Evolutionary conservation across 1,284 basidiomycete species (phyloP).

Genomic region (Ustilago esculenta): DNA sequence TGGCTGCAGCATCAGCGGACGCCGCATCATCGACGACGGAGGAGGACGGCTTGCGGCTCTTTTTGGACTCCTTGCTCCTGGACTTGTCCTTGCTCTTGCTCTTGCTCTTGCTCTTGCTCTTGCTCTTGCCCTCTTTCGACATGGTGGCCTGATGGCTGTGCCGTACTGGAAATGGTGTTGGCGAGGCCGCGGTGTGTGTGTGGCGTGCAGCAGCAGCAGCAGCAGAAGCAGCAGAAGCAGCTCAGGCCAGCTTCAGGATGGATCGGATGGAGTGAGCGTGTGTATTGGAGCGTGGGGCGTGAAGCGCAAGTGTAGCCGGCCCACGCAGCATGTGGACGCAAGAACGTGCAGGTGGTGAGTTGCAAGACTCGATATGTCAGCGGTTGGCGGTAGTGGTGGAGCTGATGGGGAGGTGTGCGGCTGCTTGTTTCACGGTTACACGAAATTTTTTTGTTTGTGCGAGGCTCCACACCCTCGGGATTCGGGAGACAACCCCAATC

Average conservation of each 20-base stretch:
- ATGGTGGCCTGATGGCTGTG: too few relatives aligned
- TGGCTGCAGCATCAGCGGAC: conserved; percentile 1
- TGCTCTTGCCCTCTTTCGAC: conserved; percentile 42
- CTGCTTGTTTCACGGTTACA: not conserved
- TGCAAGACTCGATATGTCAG: too few relatives aligned
- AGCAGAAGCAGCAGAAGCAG: too few relatives aligned
- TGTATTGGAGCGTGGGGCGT: too few relatives aligned
- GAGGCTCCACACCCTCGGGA: conserved; percentile 32
- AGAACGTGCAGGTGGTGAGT: too few relatives aligned
- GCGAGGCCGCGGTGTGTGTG: too few relatives aligned
- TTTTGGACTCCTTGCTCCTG: conserved; percentile 18
- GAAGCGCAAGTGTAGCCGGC: too few relatives aligned
- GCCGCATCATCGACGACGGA: not conserved
- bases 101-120: conserved; percentile 37
- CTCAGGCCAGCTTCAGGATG: not conserved
- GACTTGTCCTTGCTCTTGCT: conserved; percentile 28
- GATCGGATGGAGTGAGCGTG: conserved; percentile 2
- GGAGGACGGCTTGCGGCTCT: conserved; percentile 32
- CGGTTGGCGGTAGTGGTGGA: too few relatives aligned
- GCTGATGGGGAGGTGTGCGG: too few relatives aligned
- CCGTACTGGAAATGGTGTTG: too few relatives aligned
- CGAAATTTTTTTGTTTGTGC: conserved; percentile 36
- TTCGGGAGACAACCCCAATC: conserved; percentile 8
- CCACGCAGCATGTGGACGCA: too few relatives aligned
- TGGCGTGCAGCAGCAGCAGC: too few relatives aligned